Base-by-base conservation (phyloP, 371 early-diverging fungal species). In the Mucor piriformis region DNA sequence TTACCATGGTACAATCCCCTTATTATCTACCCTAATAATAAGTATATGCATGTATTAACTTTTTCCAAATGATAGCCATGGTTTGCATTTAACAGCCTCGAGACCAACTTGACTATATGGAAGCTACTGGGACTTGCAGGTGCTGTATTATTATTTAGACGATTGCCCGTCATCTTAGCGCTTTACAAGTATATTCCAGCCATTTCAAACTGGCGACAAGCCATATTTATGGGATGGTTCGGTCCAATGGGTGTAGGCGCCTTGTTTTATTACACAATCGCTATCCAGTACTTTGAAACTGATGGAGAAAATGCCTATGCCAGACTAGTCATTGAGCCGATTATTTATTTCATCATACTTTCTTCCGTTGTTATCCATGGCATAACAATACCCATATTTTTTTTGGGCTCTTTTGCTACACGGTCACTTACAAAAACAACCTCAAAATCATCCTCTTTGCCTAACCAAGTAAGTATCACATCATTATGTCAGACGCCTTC, bases 161-260 rank as follows among this genome's bases (percentile, higher is more conserved):
- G 98, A 18, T 66, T 95, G 1, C 95, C 97, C 0, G 69, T 86
- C 11, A 74, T 96, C 12, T 32, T 94, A 37, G 73, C 80, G 0
- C 56, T 91, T n/a, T 84, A 86, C 48, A 72, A 74, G 11, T 65
- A 69, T 11, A 87, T 93, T 7, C 91, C 92, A 0, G 84, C 88
- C 0, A 67, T 97, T 8, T 70, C 73, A n/a, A 88, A 66, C 5
- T 83, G 73, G 65, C 83, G 87, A n/a, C 95, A 97, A 61, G 94
- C 92, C 0, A 60, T 95, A 1, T 97, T 97, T 73, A 87, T 92
- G 0, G 99, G 99, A 1, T 97, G 95, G 94, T 98, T 96, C 74
- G 98, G 97, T 0, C 98, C 98, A 6, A 91, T 97, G n/a, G 98
- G 98, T 46, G 80, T 86, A 1, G 86, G 90, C 1, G 96, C 97